phyloP scores from a whole-genome alignment of 176 grass and related monocot species.

The Sorghum bicolor region DNA sequence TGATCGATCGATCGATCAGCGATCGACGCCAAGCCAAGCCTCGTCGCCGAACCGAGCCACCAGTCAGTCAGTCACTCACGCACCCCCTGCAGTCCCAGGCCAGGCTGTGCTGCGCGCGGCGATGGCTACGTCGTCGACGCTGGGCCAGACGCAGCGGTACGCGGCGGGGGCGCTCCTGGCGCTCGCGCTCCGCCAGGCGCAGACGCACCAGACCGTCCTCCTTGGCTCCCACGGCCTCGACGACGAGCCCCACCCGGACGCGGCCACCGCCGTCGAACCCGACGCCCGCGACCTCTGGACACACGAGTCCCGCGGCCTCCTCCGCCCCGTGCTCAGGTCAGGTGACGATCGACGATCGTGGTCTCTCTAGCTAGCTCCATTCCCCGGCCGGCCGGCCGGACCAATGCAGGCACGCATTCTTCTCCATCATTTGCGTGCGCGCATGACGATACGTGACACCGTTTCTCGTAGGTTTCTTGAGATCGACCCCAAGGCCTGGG shows the following conservation, averaged over 20 bases:
- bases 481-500: conserved; percentile 84
- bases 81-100: background rate
- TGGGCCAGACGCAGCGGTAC: conserved; percentile 82
- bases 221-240: conserved; percentile 65
- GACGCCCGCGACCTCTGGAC: conserved; percentile 68
- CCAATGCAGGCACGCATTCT: background rate
- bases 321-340: conserved; percentile 92
- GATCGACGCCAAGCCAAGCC: background rate
- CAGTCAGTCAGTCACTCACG: background rate
- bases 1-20: background rate
- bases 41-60: background rate
- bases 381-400: background rate
- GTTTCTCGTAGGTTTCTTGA: conserved; percentile 67
- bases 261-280: conserved; percentile 27
- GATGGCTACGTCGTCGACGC: conserved; percentile 62
- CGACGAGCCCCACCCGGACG: conserved; percentile 23
- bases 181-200: conserved; percentile 84
- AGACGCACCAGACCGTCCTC: conserved; percentile 79
- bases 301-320: conserved; percentile 81
- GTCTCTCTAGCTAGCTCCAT: background rate
- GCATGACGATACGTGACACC: background rate
- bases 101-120: background rate
- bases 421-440: background rate
- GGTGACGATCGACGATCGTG: background rate
- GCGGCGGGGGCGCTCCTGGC: conserved; percentile 86